Percentiles rank a stretch among this genome's conserved stretches.
Evolutionary conservation across 345 rosid genomes (phyloP).

Genomic region (Carallia brachiata): DNA sequence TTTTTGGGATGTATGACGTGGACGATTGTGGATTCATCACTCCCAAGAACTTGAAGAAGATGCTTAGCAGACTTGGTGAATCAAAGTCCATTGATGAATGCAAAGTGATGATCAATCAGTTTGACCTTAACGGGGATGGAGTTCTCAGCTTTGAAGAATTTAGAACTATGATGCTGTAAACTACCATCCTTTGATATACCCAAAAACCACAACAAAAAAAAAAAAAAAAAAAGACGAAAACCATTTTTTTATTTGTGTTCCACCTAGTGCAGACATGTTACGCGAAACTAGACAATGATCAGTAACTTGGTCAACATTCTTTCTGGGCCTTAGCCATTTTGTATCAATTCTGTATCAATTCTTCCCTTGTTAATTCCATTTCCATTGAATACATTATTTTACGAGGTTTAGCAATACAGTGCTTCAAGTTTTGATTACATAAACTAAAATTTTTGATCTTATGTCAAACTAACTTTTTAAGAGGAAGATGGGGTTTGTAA

Average conservation of each 20-base stretch:
- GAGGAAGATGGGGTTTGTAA: no score
- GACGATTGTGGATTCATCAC: conserved; percentile 38
- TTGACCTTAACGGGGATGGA: conserved; percentile 40
- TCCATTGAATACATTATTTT: no score
- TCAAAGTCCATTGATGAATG: conserved; percentile 38
- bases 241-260: not conserved
- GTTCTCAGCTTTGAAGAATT: conserved; percentile 44
- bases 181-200: no score
- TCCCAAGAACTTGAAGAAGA: conserved; percentile 26
- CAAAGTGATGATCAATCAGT: conserved; percentile 30
- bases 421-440: no score
- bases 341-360: no score
- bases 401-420: no score
- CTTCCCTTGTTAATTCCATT: no score
- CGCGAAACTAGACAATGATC: no score
- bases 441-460: no score
- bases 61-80: conserved; percentile 39
- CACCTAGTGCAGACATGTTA: no score
- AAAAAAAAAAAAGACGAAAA: not conserved
- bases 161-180: conserved; percentile 30
- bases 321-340: not conserved
- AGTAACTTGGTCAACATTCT: not conserved
- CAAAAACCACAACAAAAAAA: not conserved
- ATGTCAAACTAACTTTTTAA: no score
- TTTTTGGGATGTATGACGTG: conserved; percentile 38